phyloP scores from a whole-genome alignment of 163 green algal species.

The Scenedesmus sp. region DNA sequence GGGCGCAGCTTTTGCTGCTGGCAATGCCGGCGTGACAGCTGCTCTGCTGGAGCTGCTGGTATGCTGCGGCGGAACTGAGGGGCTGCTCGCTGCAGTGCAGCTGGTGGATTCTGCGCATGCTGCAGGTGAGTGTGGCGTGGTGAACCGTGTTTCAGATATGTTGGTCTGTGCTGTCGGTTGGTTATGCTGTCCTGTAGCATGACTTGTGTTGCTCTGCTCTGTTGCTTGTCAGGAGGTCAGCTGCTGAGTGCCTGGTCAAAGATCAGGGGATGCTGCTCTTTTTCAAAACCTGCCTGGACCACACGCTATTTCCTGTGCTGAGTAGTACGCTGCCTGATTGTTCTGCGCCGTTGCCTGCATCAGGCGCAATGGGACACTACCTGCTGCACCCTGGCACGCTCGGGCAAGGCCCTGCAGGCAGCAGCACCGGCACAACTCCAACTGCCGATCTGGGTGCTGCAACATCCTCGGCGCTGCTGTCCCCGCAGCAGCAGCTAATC shows the following conservation, averaged over 20 bases:
- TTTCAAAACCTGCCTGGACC: neutral
- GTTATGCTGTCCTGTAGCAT: neutral
- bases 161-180: neutral
- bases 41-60: slow-evolving; percentile 45
- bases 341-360: neutral
- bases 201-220: neutral
- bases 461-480: neutral
- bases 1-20: slow-evolving; percentile 8
- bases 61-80: slow-evolving; percentile 14
- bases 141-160: no score
- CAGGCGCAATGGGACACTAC: slow-evolving; percentile 43
- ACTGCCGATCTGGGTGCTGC: neutral
- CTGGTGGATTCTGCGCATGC: slow-evolving; percentile 14
- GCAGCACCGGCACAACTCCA: neutral
- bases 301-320: neutral
- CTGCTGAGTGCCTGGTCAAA: neutral
- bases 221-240: neutral
- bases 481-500: slow-evolving; percentile 45
- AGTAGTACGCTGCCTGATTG: neutral
- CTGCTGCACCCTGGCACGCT: neutral
- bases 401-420: neutral
- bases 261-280: neutral
- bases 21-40: slow-evolving; percentile 1
- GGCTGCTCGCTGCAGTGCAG: slow-evolving; percentile 5
- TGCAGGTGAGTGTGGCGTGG: slow-evolving; percentile 2